Evolutionary conservation across 768 basidiomycete genomes (phyloP), one percentile per base, ranked within the genome.

Genomic region (Albatrellus ellisii): DNA sequence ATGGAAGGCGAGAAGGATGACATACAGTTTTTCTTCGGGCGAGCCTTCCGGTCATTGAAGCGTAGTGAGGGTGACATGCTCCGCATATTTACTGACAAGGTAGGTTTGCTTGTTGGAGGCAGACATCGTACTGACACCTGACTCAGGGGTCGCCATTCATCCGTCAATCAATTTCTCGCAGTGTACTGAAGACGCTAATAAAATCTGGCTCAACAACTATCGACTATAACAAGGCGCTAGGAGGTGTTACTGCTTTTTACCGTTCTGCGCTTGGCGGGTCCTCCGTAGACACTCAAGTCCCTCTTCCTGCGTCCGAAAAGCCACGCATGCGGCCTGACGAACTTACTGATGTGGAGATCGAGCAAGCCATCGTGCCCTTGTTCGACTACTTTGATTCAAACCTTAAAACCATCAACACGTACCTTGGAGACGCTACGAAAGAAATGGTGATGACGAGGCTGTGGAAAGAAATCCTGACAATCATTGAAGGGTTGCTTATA

Each of bases 1-100:
- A 95, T 98, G 91, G 95, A 99, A 56, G 91, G 92, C 41, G 95
- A 98, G 69, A 91, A 94, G 62, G 91, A 95, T 52, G 95, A 99
- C 57, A 87, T 90, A 6, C 86, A 86, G 51, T 99, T 95, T 67
- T 92, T 85, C 67, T 99, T 98, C 54, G 95, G 95, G 21, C 73
- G 91, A 25, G 94, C 82, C 3, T 99, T 99, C 70, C 71, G 94
- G 35, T 88, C 80, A 28, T 59, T 99, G 51, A 97, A 97, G 62
- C 68, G 91, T 25, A 87, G 90, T 0, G 90, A 98, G 56, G 78
- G 73, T 18, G 94, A 99, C 54, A 97, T 99, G 94, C 74, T 91
- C 41, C 72, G 92, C 9, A 85, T 85, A 26, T 94, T 98, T 59
- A 83, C 97, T 43, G 95, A 99, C 67, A 98, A 99, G 77, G 94